phyloP scores from a whole-genome alignment of 345 rosid genomes.

The Noccaea caerulescens region DNA sequence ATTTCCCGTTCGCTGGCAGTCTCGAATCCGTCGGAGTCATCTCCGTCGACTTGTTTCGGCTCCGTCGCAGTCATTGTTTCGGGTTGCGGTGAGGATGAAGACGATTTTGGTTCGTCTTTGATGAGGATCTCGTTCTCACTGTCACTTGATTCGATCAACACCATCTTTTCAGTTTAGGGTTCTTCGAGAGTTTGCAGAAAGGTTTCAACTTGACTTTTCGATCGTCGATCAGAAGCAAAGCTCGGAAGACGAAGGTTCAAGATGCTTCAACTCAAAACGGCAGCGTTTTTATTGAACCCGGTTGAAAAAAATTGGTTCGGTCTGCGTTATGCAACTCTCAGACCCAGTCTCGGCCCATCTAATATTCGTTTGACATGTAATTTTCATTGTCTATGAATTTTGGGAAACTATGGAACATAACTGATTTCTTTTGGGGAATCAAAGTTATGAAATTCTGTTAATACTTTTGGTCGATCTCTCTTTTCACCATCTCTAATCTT shows the following conservation, averaged over 20 bases:
- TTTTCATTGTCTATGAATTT: too few species aligned
- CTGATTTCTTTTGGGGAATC: too few species aligned
- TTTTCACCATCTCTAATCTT: too few species aligned
- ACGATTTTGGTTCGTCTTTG: constrained; percentile 20
- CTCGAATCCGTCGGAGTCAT: constrained; percentile 82
- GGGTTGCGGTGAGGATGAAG: constrained; percentile 22
- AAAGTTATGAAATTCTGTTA: too few species aligned
- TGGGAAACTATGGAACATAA: too few species aligned
- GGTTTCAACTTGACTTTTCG: background rate
- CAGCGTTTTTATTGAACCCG: background rate
- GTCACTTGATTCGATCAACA: constrained; percentile 50
- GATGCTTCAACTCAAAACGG: background rate
- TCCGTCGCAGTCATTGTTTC: constrained; percentile 39
- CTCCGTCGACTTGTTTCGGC: constrained; percentile 41
- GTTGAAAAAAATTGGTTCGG: background rate
- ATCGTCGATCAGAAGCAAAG: constrained; percentile 32
- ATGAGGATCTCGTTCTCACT: constrained; percentile 30
- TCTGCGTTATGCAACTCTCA: background rate
- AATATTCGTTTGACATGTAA: background rate
- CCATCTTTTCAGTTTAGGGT: constrained; percentile 54
- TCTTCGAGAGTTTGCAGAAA: constrained; percentile 14
- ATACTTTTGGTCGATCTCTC: too few species aligned
- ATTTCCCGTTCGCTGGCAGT: constrained; percentile 87
- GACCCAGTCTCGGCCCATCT: constrained; percentile 18
- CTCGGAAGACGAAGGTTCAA: constrained; percentile 28